A percentile compares a stretch with the other conserved stretches of the same genome.
Conservation (phyloP, 148 eudicot species). For the Vaccinium corymbosum region DNA sequence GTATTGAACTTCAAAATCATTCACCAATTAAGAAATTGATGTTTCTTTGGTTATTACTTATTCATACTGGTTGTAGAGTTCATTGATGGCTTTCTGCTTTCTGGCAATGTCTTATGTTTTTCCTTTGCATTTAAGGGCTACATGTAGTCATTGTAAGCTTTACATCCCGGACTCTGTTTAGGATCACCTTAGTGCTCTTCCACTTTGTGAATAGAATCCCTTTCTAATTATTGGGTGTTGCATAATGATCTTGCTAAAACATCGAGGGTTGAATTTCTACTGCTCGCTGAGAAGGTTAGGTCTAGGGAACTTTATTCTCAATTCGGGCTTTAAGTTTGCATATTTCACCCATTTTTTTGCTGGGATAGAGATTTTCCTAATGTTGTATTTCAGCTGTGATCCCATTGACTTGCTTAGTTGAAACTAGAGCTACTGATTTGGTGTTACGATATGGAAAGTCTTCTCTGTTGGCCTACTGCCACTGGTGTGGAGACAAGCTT, state of each 20-base stretch:
- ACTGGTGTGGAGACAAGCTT: background rate
- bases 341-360: background rate
- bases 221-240: background rate
- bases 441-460: background rate
- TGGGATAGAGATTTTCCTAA: background rate
- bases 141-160: background rate
- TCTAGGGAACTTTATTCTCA: background rate
- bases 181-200: background rate
- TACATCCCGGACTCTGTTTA: background rate
- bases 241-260: too few species aligned
- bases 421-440: background rate
- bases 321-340: background rate
- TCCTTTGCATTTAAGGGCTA: background rate
- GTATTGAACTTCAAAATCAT: background rate
- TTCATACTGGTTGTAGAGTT: background rate
- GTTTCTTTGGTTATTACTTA: background rate
- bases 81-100: background rate
- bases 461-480: constrained; percentile 2
- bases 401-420: background rate
- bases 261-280: background rate
- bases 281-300: background rate
- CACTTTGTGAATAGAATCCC: background rate
- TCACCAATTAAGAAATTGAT: background rate
- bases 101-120: background rate
- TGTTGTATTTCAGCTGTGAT: background rate